Evolutionary conservation across 2,329 filamentous ascomycete species (phyloP).

Genomic region (Hyphodiscus sp.): DNA sequence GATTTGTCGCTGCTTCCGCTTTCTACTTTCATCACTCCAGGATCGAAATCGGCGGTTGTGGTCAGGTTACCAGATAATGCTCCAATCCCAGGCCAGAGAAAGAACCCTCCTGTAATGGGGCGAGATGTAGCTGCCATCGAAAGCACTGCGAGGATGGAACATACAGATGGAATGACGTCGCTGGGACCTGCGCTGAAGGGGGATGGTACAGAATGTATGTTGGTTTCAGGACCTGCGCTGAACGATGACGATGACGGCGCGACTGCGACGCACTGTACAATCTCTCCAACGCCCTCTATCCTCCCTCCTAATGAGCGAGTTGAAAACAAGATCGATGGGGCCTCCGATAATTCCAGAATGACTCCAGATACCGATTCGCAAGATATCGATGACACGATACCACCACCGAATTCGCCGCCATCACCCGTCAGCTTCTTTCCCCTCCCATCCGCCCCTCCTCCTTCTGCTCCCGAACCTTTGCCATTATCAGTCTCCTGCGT

Average conservation of each 20-base stretch:
- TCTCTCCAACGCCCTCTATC: background rate
- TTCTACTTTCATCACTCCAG: slow-evolving; percentile 15
- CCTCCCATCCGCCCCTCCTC: background rate
- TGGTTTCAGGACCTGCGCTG: background rate
- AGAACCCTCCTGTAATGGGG: background rate
- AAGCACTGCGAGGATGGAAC: background rate
- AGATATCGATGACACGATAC: background rate
- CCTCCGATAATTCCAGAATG: background rate
- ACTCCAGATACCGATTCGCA: background rate
- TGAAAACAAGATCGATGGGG: background rate
- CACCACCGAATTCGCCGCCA: background rate
- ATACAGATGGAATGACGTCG: background rate
- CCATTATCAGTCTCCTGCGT: background rate
- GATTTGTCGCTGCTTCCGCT: slow-evolving; percentile 17
- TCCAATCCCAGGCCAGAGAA: background rate
- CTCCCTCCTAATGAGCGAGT: background rate
- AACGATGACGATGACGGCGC: background rate
- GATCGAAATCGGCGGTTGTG: slow-evolving; percentile 18
- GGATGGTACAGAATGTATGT: background rate
- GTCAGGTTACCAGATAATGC: slow-evolving; percentile 12
- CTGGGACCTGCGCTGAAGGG: background rate
- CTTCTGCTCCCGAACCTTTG: background rate
- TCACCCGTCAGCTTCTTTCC: background rate
- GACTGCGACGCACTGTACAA: background rate
- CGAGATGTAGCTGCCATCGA: background rate